Percentiles rank a stretch among this genome's conserved stretches.
These are phyloP conservation scores for Vitis hybrid DNA, from an alignment of 177 flowering plant species.

Conservation along the genomic window DNA sequence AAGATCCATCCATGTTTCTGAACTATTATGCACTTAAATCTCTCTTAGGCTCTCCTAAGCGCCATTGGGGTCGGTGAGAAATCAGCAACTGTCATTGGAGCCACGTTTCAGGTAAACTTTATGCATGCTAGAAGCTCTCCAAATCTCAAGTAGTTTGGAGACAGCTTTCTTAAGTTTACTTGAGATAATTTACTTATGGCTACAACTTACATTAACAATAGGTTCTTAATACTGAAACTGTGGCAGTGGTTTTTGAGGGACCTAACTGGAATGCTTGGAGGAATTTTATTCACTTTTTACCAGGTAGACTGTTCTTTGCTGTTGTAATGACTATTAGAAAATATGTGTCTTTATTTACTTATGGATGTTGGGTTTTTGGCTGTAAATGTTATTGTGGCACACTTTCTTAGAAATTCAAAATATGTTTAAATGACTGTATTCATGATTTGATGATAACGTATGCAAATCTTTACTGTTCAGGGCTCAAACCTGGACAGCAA, in stretches of 20 bases:
- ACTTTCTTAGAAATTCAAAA: neutral
- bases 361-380: neutral
- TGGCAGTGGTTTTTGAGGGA: conserved; percentile 98
- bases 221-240: conserved; percentile 15
- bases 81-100: conserved; percentile 95
- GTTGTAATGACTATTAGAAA: neutral
- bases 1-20: neutral
- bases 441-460: neutral
- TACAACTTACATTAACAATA: neutral
- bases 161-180: too few species aligned
- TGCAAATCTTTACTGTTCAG: conserved; percentile 28
- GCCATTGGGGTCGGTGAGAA: conserved; percentile 99
- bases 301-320: conserved; percentile 48
- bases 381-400: neutral
- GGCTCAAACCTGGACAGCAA: conserved; percentile 91
- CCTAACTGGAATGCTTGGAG: conserved; percentile 98
- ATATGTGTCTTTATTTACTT: neutral
- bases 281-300: conserved; percentile 87
- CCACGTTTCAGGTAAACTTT: conserved; percentile 79
- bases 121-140: neutral
- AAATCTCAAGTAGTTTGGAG: neutral
- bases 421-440: neutral
- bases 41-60: conserved; percentile 78
- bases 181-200: too few species aligned
- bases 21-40: neutral